phyloP scores from a whole-genome alignment of 345 rosid species.

The Salix koriyanagi region DNA sequence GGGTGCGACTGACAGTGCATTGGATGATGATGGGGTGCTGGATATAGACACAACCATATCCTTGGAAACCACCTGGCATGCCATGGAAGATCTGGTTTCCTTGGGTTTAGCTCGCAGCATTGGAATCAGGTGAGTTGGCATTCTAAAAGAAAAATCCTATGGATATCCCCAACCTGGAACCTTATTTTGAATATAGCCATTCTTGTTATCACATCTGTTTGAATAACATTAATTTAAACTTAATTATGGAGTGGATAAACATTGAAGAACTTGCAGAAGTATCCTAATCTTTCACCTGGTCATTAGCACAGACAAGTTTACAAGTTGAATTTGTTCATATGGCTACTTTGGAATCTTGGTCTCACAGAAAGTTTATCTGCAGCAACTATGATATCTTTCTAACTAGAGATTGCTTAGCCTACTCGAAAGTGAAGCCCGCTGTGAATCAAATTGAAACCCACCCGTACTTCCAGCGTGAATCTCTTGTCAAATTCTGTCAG shows the following conservation, averaged over 20 bases:
- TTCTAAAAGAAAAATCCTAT: background rate
- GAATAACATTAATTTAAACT: background rate
- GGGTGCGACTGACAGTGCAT: constrained; percentile 67
- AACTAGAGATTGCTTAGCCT: constrained; percentile 86
- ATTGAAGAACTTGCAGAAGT: background rate
- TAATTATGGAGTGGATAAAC: background rate
- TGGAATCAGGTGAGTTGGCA: constrained; percentile 55
- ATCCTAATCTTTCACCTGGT: background rate
- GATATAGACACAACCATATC: constrained; percentile 78
- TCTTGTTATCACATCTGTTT: background rate
- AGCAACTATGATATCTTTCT: constrained; percentile 86
- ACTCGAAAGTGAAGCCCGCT: constrained; percentile 91
- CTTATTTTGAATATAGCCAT: background rate
- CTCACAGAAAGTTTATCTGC: constrained; percentile 25
- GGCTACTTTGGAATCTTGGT: background rate
- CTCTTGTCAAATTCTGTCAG: constrained; percentile 82
- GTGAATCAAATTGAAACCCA: constrained; percentile 93
- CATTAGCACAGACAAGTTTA: background rate
- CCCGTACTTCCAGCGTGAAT: constrained; percentile 88
- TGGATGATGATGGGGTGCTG: constrained; percentile 69
- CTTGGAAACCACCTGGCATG: constrained; percentile 83
- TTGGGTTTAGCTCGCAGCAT: constrained; percentile 86
- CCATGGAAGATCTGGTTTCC: constrained; percentile 83
- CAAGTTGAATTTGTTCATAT: background rate
- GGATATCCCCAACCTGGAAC: background rate